A percentile compares a stretch with the other conserved stretches of the same genome.
These are phyloP conservation scores for Cystobasidium onofrii DNA, from an alignment of 768 basidiomycete genomes.

Conservation along the genomic window DNA sequence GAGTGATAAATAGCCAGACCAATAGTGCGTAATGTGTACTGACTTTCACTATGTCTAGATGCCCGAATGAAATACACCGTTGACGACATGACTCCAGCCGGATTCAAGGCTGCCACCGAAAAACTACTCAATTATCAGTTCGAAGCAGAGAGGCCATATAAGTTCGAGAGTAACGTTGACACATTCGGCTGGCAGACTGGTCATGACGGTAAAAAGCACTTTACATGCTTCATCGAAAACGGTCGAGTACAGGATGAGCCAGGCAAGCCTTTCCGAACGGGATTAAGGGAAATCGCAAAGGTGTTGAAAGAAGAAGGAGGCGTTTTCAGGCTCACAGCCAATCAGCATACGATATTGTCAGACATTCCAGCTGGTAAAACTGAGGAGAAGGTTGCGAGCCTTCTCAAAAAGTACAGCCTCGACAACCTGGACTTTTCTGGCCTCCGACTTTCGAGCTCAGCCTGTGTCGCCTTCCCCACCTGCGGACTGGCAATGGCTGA, in stretches of 20 bases:
- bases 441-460: conserved; percentile 77
- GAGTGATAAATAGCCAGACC: conserved; percentile 44
- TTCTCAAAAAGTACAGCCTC: conserved; percentile 76
- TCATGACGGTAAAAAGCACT: conserved; percentile 79
- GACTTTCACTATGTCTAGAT: conserved; percentile 42
- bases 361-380: conserved; percentile 69
- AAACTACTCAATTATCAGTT: conserved; percentile 71
- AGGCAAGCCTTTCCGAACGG: conserved; percentile 81
- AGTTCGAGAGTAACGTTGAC: conserved; percentile 82
- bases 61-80: conserved; percentile 94
- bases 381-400: conserved; percentile 59
- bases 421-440: conserved; percentile 75
- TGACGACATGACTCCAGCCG: conserved; percentile 82
- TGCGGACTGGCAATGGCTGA: conserved; percentile 78
- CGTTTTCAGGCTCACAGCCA: conserved; percentile 79
- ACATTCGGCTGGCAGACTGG: conserved; percentile 89
- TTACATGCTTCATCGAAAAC: conserved; percentile 90
- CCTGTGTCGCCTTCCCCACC: conserved; percentile 96
- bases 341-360: conserved; percentile 85
- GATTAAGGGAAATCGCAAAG: conserved; percentile 82
- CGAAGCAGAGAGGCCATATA: conserved; percentile 62
- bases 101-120: conserved; percentile 84
- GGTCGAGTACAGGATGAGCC: conserved; percentile 94
- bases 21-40: too few relatives aligned
- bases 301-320: conserved; percentile 54